These are phyloP conservation scores for Acmispon strigosus DNA, from an alignment of 306 rosid species.

Conservation along the genomic window DNA sequence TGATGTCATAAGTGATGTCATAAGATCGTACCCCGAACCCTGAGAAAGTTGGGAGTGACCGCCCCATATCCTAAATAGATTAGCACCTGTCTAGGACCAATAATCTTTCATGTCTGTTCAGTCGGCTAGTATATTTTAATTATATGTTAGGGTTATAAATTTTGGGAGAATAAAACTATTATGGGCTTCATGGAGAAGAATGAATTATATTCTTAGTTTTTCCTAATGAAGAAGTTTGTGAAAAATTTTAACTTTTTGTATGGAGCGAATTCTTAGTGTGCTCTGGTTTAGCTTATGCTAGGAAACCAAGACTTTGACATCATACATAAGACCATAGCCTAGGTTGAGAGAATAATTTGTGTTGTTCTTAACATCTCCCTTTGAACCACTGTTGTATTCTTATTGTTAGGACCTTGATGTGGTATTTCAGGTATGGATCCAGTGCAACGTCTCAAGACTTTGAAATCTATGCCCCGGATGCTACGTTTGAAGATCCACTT, in stretches of 20 bases:
- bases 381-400: not conserved
- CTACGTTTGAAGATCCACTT: slow-evolving; percentile 85
- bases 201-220: too few relatives aligned
- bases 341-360: not conserved
- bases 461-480: slow-evolving; percentile 59
- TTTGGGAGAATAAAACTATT: too few relatives aligned
- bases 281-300: not conserved
- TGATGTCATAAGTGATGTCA: too few relatives aligned
- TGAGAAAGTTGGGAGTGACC: too few relatives aligned
- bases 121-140: too few relatives aligned
- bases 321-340: not conserved
- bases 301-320: not conserved
- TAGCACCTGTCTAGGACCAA: too few relatives aligned
- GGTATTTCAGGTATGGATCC: slow-evolving; percentile 56
- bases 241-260: not conserved
- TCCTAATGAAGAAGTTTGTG: too few relatives aligned
- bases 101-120: too few relatives aligned
- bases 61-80: too few relatives aligned
- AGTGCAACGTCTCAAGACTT: slow-evolving; percentile 61
- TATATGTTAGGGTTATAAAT: too few relatives aligned
- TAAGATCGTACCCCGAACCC: too few relatives aligned
- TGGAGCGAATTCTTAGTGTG: not conserved
- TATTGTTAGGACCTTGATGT: not conserved
- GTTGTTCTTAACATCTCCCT: not conserved
- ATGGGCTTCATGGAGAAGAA: too few relatives aligned